Base-by-base conservation (phyloP, 305 asterid genomes). In the Solanum hybrid region DNA sequence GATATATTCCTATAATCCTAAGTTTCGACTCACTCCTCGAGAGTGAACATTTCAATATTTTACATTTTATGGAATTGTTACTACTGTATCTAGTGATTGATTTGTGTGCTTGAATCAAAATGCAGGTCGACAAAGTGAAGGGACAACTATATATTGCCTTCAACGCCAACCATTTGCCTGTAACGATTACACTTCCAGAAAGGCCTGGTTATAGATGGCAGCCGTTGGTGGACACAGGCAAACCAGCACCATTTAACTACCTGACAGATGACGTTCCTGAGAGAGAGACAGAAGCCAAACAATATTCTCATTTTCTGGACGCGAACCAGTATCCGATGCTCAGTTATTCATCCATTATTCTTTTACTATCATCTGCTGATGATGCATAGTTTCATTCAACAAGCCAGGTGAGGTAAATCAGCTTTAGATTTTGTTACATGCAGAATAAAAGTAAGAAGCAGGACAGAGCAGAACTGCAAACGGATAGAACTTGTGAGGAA, bases 171-270 rank as follows among this genome's bases (percentile, higher is more conserved):
- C 98, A 97, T 88, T 90, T 95, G 60, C 94, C 95, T 4, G 98
- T 93, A 37, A 92, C 93, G 4, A 92, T 94, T 36, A 90, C 94
- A 4, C 92, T 97, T 90, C 99, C 99, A 2, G 97, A 94, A 78
- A 95, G 97, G 27, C 94, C 95, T 10, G 98, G 98, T 86, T 94
- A 94, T 92, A 90, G 92, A 89, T 97, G 99, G 99, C 94, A 93
- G 91, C 98, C 96, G 8, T 89, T 97, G 92, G 99, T 94, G 86
- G 99, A 97, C 90, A 96, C 99, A 0, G 95, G 94, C 90, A 97
- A 96, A 94, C 90, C 95, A 34, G 93, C 98, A 29, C 99, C 99
- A 1, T 95, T 90, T 17, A 98, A 97, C 92, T 95, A 94, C 89
- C 95, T 97, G 34, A 56, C 94, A 4, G 90, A 89, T 29, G 98